Conservation (phyloP, 371 early-diverging fungal genomes). For the Apophysomyces sp. region DNA sequence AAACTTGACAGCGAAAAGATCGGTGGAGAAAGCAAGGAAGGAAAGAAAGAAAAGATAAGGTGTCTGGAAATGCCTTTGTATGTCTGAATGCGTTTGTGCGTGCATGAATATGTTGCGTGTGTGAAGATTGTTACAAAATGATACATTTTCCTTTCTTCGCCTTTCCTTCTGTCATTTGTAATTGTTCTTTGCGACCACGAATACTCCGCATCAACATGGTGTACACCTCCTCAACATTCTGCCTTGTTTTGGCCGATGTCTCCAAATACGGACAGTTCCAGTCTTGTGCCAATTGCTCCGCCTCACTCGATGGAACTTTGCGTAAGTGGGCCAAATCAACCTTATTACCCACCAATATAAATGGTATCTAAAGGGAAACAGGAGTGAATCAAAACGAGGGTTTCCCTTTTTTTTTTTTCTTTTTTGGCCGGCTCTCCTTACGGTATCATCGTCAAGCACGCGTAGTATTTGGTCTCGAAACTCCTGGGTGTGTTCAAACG, state of each 20-base stretch:
- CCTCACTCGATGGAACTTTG: constrained; percentile 66
- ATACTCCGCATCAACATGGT: constrained; percentile 62
- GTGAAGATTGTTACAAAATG: constrained; percentile 10
- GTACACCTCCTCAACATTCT: constrained; percentile 81
- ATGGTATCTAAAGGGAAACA: constrained; percentile 55
- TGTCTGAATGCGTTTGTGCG: background rate
- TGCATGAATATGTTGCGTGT: background rate
- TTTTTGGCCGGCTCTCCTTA: too few species aligned
- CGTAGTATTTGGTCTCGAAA: constrained; percentile 85
- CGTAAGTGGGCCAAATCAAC: constrained; percentile 71
- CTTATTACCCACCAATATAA: constrained; percentile 86
- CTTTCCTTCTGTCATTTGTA: constrained; percentile 21
- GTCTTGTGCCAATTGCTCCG: constrained; percentile 62
- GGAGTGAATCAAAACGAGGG: background rate
- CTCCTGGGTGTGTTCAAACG: constrained; percentile 78
- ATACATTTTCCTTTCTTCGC: constrained; percentile 26
- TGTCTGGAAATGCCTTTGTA: background rate
- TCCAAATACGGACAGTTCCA: constrained; percentile 84
- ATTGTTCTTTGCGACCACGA: constrained; percentile 18
- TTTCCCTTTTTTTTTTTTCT: background rate
- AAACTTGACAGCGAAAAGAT: background rate
- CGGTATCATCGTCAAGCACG: constrained; percentile 78
- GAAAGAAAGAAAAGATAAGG: background rate
- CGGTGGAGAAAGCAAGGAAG: background rate
- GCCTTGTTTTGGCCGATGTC: constrained; percentile 81